Evolutionary conservation across 1,284 basidiomycete genomes (phyloP).

Genomic region (Leucoagaricus sp.): DNA sequence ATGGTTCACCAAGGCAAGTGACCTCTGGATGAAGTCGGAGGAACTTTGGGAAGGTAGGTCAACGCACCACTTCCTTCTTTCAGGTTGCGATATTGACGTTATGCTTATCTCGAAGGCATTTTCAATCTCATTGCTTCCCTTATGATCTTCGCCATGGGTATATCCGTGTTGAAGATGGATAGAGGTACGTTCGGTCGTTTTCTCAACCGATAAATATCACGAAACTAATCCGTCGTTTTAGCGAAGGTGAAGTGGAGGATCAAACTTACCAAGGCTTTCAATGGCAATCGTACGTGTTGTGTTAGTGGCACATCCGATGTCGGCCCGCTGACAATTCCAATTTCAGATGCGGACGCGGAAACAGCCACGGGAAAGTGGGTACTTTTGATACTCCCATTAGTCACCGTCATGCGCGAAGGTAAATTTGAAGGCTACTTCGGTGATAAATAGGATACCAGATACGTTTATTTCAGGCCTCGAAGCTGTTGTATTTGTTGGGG

Average conservation of each 20-base stretch:
- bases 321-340: neutral
- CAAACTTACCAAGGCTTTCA: conserved; percentile 83
- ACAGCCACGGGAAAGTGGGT: conserved; percentile 75
- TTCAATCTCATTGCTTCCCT: conserved; percentile 81
- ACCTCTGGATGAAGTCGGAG: conserved; percentile 77
- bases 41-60: conserved; percentile 63
- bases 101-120: conserved; percentile 50
- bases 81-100: conserved; percentile 3
- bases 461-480: conserved; percentile 61
- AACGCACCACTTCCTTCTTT: neutral
- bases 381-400: conserved; percentile 84
- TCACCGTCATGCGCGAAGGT: conserved; percentile 93
- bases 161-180: conserved; percentile 78
- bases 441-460: neutral
- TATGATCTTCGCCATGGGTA: conserved; percentile 83
- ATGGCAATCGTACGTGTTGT: conserved; percentile 45
- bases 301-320: neutral
- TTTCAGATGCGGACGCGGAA: conserved; percentile 40
- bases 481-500: conserved; percentile 91
- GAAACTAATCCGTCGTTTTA: conserved; percentile 15
- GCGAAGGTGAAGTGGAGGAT: conserved; percentile 90
- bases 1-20: conserved; percentile 77
- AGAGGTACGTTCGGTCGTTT: conserved; percentile 30
- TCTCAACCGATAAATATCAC: neutral
- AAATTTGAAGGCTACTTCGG: conserved; percentile 8